Base-by-base conservation (phyloP, 2,329 filamentous ascomycete species). In the Metarhizium rileyi region DNA sequence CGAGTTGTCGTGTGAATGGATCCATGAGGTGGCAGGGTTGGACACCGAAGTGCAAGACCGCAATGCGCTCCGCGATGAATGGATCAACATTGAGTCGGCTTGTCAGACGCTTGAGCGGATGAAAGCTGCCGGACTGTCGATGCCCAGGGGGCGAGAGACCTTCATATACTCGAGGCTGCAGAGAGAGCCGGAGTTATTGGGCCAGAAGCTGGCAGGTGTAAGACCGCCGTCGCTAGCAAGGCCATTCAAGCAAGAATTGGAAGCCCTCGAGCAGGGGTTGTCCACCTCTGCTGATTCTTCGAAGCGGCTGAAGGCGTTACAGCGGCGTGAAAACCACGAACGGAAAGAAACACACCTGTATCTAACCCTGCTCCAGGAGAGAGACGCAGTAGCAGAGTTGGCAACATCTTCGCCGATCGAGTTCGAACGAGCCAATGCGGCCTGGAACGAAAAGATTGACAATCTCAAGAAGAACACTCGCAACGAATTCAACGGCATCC, bases 1-100 rank as follows among this genome's bases (percentile, higher is more conserved):
- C 2, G 83, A 89, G 55, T 65, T 85, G 3, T 63, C 73, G n/a
- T 77, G 76, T 48, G 74, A 83, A 4, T 77, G 74, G 58, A 65
- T 84, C 3, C 70, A 73, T 38, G 78, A 87, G 59, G 66, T 90
- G 9, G 80, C 75, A 18, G 67, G 70, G 7, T 54, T 61, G 16
- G 67, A 74, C 25, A 50, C 58, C 23, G 53, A 63, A 38, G 50
- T 55, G 9, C 55, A 61, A 40, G 57, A 55, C n/a, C 62, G 61
- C 1, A 55, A 50, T 14, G 54, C 64, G 38, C 59, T 69, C 18
- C 73, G 78, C 36, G 76, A 78, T 48, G 63, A 65, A 26, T 63
- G 60, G 58, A 65, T 83, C 23, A 72, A 81, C 48, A 26, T 70
- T 9, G 69, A 73, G 49, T 76, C 75, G 40, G 62, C 66, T 4